Percentiles rank a stretch among this genome's conserved stretches.
These are phyloP conservation scores for Phyllosticta paracitricarpa DNA, from an alignment of 2,329 filamentous ascomycete species.

Conservation along the genomic window DNA sequence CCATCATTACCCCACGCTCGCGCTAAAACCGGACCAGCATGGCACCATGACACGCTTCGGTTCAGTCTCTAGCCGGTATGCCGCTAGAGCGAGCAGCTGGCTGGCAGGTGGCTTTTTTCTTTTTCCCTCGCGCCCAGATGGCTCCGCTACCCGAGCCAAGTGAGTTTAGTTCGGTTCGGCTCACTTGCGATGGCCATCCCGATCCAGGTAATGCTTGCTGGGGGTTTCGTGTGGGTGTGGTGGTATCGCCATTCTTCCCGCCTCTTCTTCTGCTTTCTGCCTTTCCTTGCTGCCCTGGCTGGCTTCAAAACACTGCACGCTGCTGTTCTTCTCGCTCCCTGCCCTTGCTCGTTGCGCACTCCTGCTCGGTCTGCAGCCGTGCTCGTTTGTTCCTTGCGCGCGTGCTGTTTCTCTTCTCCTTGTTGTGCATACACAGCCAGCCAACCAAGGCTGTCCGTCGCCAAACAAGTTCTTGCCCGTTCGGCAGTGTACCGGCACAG, in stretches of 20 bases:
- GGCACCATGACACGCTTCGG: neutral
- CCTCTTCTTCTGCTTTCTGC: neutral
- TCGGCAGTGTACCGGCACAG: neutral
- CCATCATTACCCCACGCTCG: neutral
- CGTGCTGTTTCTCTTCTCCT: neutral
- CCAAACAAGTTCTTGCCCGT: no score
- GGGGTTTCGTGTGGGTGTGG: neutral
- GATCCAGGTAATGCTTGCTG: neutral
- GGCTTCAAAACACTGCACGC: no score
- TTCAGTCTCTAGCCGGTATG: neutral
- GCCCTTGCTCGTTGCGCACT: neutral
- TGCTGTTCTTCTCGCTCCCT: neutral
- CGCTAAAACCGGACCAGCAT: neutral
- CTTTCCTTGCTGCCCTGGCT: neutral
- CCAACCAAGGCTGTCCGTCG: neutral
- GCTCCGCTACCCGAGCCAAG: neutral
- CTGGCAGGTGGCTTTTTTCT: neutral
- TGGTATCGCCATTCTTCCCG: neutral
- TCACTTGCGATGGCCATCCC: neutral
- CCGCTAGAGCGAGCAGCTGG: neutral
- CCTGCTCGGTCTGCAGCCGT: neutral
- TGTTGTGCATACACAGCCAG: neutral
- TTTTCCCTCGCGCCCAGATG: neutral
- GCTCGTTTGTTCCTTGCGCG: neutral
- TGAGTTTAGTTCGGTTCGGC: neutral